These are phyloP conservation scores for Phellopilus nigrolimitatus DNA, from an alignment of 1,284 basidiomycete genomes.

Conservation along the genomic window DNA sequence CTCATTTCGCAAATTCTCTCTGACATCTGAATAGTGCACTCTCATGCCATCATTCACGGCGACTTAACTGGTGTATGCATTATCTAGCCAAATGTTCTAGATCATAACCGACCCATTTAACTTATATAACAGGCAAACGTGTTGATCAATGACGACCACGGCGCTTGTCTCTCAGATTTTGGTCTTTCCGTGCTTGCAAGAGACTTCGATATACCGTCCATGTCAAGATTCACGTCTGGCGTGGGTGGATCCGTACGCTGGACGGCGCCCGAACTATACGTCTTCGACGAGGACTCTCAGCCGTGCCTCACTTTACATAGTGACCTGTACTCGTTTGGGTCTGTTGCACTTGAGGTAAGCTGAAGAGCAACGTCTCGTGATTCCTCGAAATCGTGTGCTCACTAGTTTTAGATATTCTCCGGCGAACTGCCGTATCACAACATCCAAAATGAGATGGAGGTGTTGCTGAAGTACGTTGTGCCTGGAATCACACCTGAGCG, in stretches of 20 bases:
- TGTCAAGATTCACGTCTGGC: slow-evolving; percentile 10
- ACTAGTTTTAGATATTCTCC: slow-evolving; percentile 6
- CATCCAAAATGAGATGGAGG: slow-evolving; percentile 17
- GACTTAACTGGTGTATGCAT: slow-evolving; percentile 15
- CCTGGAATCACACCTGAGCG: slow-evolving; percentile 9
- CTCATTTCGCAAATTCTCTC: no score
- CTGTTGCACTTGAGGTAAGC: slow-evolving; percentile 15
- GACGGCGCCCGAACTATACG: slow-evolving; percentile 18
- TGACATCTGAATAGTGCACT: slow-evolving; percentile 13
- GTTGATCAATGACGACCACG: slow-evolving; percentile 14
- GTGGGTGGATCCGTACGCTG: slow-evolving; percentile 17
- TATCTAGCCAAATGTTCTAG: background rate
- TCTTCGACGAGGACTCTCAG: background rate
- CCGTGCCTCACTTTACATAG: slow-evolving; percentile 7
- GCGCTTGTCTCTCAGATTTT: slow-evolving; percentile 17
- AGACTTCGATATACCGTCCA: slow-evolving; percentile 17
- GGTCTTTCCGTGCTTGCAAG: slow-evolving; percentile 15
- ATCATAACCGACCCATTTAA: background rate
- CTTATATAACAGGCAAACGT: slow-evolving; percentile 3
- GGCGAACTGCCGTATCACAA: slow-evolving; percentile 14
- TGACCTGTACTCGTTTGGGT: slow-evolving; percentile 18
- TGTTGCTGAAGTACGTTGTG: slow-evolving; percentile 17
- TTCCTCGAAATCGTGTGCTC: background rate
- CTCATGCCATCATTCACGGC: slow-evolving; percentile 19
- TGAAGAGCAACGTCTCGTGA: background rate